These are phyloP conservation scores for Passiflora organensis DNA, from an alignment of 345 rosid species.

Conservation along the genomic window DNA sequence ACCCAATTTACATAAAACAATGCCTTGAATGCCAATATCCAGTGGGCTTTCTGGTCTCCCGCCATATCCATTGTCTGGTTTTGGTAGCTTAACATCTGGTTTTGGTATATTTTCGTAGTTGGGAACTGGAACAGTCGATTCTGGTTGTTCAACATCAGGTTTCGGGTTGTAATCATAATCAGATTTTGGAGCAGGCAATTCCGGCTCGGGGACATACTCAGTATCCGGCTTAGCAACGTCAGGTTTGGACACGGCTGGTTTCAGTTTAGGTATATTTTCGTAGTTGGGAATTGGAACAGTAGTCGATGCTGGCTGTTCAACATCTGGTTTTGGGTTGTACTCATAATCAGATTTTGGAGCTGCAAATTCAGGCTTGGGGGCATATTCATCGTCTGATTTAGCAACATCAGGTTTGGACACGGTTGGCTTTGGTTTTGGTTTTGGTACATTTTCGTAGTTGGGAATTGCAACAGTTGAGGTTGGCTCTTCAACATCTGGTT, in stretches of 20 bases:
- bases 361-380: not conserved
- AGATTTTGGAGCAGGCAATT: not conserved
- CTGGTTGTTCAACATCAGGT: not conserved
- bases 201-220: too few species aligned
- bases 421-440: not conserved
- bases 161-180: not conserved
- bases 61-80: not conserved
- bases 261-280: not conserved
- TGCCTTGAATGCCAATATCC: conserved; percentile 6
- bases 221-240: not conserved
- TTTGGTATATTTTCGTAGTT: not conserved
- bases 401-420: too few species aligned
- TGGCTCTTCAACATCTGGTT: not conserved
- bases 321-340: not conserved
- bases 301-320: not conserved
- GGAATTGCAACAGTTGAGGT: not conserved
- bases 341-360: not conserved
- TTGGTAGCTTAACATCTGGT: not conserved
- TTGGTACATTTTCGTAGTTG: not conserved
- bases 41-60: not conserved
- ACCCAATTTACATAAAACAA: conserved; percentile 11
- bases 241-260: not conserved
- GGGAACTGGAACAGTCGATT: not conserved
- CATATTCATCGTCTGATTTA: too few species aligned
- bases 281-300: not conserved